Percentiles rank a stretch among this genome's conserved stretches.
Evolutionary conservation across 768 basidiomycete genomes (phyloP).

Genomic region (Naganishia antarctica): DNA sequence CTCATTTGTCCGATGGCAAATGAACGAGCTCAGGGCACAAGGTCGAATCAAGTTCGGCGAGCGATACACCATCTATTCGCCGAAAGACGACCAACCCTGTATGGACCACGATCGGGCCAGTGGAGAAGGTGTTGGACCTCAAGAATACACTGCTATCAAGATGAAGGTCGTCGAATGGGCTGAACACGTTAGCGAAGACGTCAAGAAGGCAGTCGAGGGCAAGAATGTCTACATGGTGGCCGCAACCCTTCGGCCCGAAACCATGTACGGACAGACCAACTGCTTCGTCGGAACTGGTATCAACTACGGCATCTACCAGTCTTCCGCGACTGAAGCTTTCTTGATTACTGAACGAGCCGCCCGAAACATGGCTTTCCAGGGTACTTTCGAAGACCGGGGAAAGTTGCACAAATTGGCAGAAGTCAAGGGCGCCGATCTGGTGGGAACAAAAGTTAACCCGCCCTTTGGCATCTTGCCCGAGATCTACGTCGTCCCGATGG

Average conservation of each 20-base stretch:
- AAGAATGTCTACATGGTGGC: constrained; percentile 89
- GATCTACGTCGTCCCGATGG: constrained; percentile 98
- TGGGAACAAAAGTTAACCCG: constrained; percentile 86
- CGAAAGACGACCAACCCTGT: constrained; percentile 97
- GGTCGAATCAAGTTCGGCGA: constrained; percentile 97
- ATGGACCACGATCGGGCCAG: constrained; percentile 98
- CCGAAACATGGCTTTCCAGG: constrained; percentile 97
- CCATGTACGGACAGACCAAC: constrained; percentile 99
- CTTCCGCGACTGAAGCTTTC: constrained; percentile 65
- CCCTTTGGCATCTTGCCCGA: constrained; percentile 75
- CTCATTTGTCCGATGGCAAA: constrained; percentile 94
- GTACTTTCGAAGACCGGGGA: constrained; percentile 67
- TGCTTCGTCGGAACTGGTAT: constrained; percentile 87
- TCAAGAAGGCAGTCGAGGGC: constrained; percentile 66
- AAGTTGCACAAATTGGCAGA: constrained; percentile 68
- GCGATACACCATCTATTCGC: constrained; percentile 96
- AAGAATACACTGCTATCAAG: constrained; percentile 91
- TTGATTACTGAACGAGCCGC: constrained; percentile 82
- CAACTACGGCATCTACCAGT: constrained; percentile 88
- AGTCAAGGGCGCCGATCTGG: constrained; percentile 69
- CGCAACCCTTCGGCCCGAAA: constrained; percentile 91
- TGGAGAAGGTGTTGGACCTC: constrained; percentile 89
- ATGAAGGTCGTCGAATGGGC: constrained; percentile 89
- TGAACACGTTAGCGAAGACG: constrained; percentile 59
- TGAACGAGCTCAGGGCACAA: constrained; percentile 79